These are phyloP conservation scores for Trametes hirsuta DNA, from an alignment of 1,284 basidiomycete species.

Conservation along the genomic window DNA sequence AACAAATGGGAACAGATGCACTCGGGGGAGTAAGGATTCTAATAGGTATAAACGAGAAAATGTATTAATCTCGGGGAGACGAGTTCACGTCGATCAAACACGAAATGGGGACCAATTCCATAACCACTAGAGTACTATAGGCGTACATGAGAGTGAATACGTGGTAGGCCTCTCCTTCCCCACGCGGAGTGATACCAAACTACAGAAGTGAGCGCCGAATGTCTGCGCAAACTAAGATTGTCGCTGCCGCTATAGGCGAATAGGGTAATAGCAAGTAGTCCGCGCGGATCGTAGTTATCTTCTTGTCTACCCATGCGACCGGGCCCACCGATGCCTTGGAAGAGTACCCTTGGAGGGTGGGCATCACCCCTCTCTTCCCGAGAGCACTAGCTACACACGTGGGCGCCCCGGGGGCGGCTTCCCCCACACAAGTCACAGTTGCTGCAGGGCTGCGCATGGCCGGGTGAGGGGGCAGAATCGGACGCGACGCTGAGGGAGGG, in stretches of 20 bases:
- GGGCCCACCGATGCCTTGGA: constrained; percentile 12
- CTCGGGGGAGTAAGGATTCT: too few relatives aligned
- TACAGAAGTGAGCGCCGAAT: too few relatives aligned
- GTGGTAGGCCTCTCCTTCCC: constrained; percentile 1
- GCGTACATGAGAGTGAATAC: too few relatives aligned
- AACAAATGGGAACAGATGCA: too few relatives aligned
- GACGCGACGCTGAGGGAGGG: not conserved
- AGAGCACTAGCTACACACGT: not conserved
- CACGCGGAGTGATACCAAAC: not conserved
- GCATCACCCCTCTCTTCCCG: not conserved
- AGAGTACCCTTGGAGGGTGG: not conserved
- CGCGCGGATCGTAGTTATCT: constrained; percentile 20
- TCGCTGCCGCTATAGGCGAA: constrained; percentile 20
- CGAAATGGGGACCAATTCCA: too few relatives aligned
- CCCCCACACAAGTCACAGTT: not conserved
- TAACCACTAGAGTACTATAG: too few relatives aligned
- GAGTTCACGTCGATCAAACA: too few relatives aligned
- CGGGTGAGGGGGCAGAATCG: not conserved
- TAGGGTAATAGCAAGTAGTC: constrained; percentile 10
- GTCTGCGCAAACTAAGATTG: constrained; percentile 13
- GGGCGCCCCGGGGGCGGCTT: constrained; percentile 8
- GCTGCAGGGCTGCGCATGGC: not conserved
- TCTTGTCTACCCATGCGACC: constrained; percentile 1
- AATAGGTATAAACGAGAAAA: too few relatives aligned
- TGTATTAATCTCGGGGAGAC: too few relatives aligned